A percentile compares a stretch with the other conserved stretches of the same genome.
Conservation (phyloP, 257 asterid genomes). For the Primulina tabacum region DNA sequence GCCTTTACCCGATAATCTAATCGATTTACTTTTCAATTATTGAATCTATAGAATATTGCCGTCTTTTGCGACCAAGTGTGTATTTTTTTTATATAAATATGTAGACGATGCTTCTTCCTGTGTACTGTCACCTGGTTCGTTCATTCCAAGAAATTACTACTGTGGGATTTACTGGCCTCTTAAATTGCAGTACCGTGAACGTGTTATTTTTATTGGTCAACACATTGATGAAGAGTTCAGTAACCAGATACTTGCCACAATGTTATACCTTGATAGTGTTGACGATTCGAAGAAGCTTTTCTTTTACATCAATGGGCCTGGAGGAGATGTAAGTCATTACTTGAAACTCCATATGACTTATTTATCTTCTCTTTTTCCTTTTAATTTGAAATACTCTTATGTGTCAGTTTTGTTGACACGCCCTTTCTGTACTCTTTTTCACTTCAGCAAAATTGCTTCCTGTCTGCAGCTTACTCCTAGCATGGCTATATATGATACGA, state of each 20-base stretch:
- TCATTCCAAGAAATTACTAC: not conserved
- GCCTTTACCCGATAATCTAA: not conserved
- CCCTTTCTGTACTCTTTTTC: not conserved
- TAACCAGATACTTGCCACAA: conserved; percentile 84
- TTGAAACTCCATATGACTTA: not conserved
- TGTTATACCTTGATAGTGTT: conserved; percentile 89
- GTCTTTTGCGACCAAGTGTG: not conserved
- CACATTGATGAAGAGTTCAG: conserved; percentile 82
- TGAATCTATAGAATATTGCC: not conserved
- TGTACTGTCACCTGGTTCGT: not conserved
- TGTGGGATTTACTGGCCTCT: conserved; percentile 20
- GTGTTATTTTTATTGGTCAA: conserved; percentile 78
- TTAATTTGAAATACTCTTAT: not conserved
- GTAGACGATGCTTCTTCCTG: not conserved
- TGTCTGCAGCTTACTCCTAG: conserved; percentile 82
- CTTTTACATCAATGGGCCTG: conserved; percentile 80
- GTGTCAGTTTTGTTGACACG: not conserved
- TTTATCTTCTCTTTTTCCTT: not conserved
- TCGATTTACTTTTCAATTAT: not conserved
- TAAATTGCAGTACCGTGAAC: conserved; percentile 80
- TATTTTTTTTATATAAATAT: conserved; percentile 9
- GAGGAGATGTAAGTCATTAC: conserved; percentile 85
- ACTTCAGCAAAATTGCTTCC: conserved; percentile 6
- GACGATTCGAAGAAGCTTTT: conserved; percentile 63
- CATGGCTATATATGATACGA: conserved; percentile 90